These are phyloP conservation scores for Erythrobasidium yunnanense DNA, from an alignment of 768 basidiomycete genomes.

Conservation along the genomic window DNA sequence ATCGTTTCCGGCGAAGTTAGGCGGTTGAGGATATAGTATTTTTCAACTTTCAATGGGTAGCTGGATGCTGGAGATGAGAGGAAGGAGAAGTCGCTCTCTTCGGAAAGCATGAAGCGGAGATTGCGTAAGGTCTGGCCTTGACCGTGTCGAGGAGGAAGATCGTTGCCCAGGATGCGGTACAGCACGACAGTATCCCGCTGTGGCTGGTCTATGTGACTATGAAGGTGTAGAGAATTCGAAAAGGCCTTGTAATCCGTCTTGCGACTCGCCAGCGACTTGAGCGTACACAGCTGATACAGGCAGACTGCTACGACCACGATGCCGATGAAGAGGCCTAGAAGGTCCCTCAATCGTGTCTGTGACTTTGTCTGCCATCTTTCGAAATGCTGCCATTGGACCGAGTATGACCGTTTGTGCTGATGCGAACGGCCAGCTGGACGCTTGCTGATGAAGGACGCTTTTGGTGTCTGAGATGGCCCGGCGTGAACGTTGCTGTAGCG, in stretches of 20 bases:
- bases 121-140: conserved; percentile 39
- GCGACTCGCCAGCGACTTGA: not conserved
- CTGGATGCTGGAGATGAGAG: conserved; percentile 21
- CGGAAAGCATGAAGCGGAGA: conserved; percentile 38
- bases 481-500: not conserved
- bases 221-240: conserved; percentile 16
- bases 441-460: conserved; percentile 6
- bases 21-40: conserved; percentile 39
- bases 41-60: conserved; percentile 31
- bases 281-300: not conserved
- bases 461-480: not conserved
- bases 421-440: not conserved
- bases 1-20: conserved; percentile 33
- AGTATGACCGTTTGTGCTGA: conserved; percentile 13
- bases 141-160: conserved; percentile 39
- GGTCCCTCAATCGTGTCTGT: conserved; percentile 3
- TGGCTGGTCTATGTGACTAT: conserved; percentile 25
- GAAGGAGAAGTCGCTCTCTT: conserved; percentile 37
- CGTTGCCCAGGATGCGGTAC: conserved; percentile 40
- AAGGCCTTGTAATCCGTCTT: no score
- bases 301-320: not conserved
- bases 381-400: conserved; percentile 23
- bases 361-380: conserved; percentile 11
- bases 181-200: conserved; percentile 38
- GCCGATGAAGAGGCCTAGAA: not conserved